Base-by-base conservation (phyloP, 2,329 filamentous ascomycete genomes). In the Apiospora hydei region DNA sequence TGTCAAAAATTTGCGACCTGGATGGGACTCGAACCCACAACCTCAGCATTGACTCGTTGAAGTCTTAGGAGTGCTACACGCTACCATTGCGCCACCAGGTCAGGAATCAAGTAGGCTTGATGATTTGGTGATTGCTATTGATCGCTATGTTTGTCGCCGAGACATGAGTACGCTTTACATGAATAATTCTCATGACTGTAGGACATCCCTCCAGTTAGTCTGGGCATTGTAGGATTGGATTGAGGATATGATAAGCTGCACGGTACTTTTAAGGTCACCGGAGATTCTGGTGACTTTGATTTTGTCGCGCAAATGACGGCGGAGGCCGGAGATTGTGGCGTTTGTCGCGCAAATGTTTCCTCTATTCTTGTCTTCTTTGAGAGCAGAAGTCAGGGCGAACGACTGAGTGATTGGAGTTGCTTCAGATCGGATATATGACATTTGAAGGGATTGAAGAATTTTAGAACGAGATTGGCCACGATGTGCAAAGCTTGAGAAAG, bases 21-120 rank as follows among this genome's bases (percentile, higher is more conserved):
- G 78, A 78, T 77, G 78, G 79, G 79, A 81, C 79, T 81, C 79
- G 79, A 80, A 81, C 79, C 79, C 79, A 77, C 79, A 81, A 80
- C 78, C 79, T 78, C 77, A 78, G 61, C 47, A 71, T 18, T 18
- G 64, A 69, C 70, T 44, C 61, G 72, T 47, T 66, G 47, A 67
- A 41, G 46, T 67, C 71, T 73, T 81, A 81, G 79, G 79, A 81
- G 79, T 77, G 76, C 76, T 77, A 78, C 77, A 77, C 77, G 77
- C 75, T 80, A 79, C 76, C 75, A 77, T 78, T 78, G 75, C 74
- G 74, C 76, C 73, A 77, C 75, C 44, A 64, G 70, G 70, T 53
- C 18, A 30, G n/a, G n/a, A 24, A 16, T 24, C 34, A 14, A 34
- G 30, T 41, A 2, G 10, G 30, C 30, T 61, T 61, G 53, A 21